A percentile compares a stretch with the other conserved stretches of the same genome.
phyloP scores from a whole-genome alignment of 1,139 yeast species.

The Scheffersomyces insectosa region DNA sequence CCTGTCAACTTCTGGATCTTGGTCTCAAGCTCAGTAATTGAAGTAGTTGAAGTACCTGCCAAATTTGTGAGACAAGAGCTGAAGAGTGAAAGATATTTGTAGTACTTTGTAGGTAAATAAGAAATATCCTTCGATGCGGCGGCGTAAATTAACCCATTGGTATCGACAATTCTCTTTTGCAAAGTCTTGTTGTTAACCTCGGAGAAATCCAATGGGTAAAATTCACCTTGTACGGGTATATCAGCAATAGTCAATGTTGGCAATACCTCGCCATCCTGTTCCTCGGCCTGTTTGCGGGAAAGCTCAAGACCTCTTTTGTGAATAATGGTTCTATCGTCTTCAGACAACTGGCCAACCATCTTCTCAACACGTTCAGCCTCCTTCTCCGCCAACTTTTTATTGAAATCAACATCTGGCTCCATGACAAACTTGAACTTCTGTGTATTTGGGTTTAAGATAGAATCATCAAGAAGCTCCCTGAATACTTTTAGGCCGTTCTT shows the following conservation, averaged over 20 bases:
- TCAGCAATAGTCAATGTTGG: conserved; percentile 77
- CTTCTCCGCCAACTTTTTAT: conserved; percentile 46
- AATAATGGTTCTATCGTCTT: conserved; percentile 58
- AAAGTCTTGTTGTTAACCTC: conserved; percentile 28
- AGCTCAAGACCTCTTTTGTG: conserved; percentile 60
- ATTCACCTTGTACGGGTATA: conserved; percentile 61
- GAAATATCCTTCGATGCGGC: conserved; percentile 59
- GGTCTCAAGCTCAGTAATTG: conserved; percentile 83
- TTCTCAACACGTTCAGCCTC: conserved; percentile 55
- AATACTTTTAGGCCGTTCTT: conserved; percentile 58
- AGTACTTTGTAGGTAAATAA: conserved; percentile 57
- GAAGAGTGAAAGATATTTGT: conserved; percentile 75
- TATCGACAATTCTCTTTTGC: conserved; percentile 57
- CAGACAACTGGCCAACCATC: conserved; percentile 47
- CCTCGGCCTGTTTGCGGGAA: conserved; percentile 61
- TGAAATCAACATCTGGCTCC: conserved; percentile 66
- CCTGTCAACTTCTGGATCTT: conserved; percentile 83
- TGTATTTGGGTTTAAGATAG: conserved; percentile 52
- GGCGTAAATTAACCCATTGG: conserved; percentile 76
- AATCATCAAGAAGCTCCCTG: conserved; percentile 53
- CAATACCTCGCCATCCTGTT: conserved; percentile 74
- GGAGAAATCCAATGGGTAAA: conserved; percentile 33
- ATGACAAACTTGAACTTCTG: conserved; percentile 66
- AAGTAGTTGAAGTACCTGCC: conserved; percentile 68
- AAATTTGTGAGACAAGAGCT: conserved; percentile 78